Conservation (phyloP, 495 filamentous ascomycete genomes). For the Cairneyella variabilis region DNA sequence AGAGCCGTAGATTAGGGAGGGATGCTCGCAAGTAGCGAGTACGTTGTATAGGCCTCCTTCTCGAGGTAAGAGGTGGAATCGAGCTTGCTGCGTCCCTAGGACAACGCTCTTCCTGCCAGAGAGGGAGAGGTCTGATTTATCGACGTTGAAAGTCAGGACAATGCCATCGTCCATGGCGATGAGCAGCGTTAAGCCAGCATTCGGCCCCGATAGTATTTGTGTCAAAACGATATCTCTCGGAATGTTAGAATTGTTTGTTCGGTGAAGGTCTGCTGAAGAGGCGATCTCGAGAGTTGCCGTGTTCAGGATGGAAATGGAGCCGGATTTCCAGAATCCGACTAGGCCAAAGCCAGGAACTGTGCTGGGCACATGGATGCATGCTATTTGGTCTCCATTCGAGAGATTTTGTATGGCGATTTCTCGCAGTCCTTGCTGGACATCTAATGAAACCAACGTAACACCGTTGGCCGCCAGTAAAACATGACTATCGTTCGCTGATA, state of each 20-base stretch:
- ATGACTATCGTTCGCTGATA: conserved; percentile 63
- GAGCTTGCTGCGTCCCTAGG: conserved; percentile 80
- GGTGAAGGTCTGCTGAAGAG: conserved; percentile 54
- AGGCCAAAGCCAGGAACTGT: conserved; percentile 54
- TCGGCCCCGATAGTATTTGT: conserved; percentile 55
- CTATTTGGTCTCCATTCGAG: conserved; percentile 66
- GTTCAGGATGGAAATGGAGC: conserved; percentile 66
- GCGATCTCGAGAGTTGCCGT: conserved; percentile 59
- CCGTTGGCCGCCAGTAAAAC: conserved; percentile 75
- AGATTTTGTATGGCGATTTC: conserved; percentile 56
- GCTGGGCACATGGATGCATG: conserved; percentile 70
- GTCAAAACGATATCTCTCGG: conserved; percentile 79
- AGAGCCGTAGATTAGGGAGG: conserved; percentile 84
- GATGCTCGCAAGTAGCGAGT: conserved; percentile 90
- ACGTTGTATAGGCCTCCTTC: conserved; percentile 66
- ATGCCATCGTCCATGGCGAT: conserved; percentile 93
- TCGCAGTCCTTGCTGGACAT: conserved; percentile 53
- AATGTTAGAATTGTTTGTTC: conserved; percentile 58
- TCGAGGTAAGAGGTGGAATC: conserved; percentile 70
- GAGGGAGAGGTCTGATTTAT: conserved; percentile 52
- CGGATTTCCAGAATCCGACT: conserved; percentile 79
- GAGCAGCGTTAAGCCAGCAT: conserved; percentile 67
- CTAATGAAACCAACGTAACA: conserved; percentile 59
- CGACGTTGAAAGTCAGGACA: conserved; percentile 80
- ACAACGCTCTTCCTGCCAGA: conserved; percentile 74